A percentile compares a stretch with the other conserved stretches of the same genome.
These are phyloP conservation scores for Candida sphagnicola DNA, from an alignment of 805 yeast species.

Conservation along the genomic window DNA sequence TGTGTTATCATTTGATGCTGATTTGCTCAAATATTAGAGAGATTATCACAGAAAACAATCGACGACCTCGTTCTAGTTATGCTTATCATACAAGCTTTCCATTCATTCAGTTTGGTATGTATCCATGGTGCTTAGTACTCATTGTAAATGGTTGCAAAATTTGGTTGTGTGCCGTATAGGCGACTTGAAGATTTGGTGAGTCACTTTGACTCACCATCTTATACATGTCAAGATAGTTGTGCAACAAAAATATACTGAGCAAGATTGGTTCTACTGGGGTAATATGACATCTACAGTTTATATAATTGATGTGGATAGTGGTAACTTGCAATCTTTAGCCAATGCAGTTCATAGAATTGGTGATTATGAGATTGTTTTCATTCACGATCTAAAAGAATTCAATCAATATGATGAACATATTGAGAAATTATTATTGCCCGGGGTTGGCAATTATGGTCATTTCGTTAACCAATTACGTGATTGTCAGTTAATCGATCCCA, in stretches of 20 bases:
- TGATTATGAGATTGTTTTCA: slow-evolving; percentile 53
- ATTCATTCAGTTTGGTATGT: too few relatives aligned
- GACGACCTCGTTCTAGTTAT: too few relatives aligned
- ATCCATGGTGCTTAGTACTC: too few relatives aligned
- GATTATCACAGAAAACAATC: too few relatives aligned
- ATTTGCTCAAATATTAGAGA: too few relatives aligned
- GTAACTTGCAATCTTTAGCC: slow-evolving; percentile 82
- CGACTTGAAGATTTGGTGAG: not conserved
- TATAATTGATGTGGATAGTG: slow-evolving; percentile 90
- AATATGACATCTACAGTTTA: slow-evolving; percentile 37
- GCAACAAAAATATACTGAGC: not conserved
- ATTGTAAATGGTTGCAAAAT: not conserved
- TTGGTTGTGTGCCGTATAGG: not conserved
- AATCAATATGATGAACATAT: slow-evolving; percentile 39
- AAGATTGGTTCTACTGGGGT: not conserved
- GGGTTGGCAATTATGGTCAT: slow-evolving; percentile 97
- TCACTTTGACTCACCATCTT: slow-evolving; percentile 1
- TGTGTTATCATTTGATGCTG: too few relatives aligned
- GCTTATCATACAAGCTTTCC: too few relatives aligned
- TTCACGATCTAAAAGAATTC: slow-evolving; percentile 58
- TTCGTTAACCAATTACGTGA: slow-evolving; percentile 68
- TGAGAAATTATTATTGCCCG: slow-evolving; percentile 73
- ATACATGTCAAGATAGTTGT: too few relatives aligned
- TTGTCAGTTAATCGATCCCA: slow-evolving; percentile 62
- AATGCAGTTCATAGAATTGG: slow-evolving; percentile 85